Percentiles rank a stretch among this genome's conserved stretches.
Conservation (phyloP, 139 green algal genomes). For the Chlamydomonas urium region DNA sequence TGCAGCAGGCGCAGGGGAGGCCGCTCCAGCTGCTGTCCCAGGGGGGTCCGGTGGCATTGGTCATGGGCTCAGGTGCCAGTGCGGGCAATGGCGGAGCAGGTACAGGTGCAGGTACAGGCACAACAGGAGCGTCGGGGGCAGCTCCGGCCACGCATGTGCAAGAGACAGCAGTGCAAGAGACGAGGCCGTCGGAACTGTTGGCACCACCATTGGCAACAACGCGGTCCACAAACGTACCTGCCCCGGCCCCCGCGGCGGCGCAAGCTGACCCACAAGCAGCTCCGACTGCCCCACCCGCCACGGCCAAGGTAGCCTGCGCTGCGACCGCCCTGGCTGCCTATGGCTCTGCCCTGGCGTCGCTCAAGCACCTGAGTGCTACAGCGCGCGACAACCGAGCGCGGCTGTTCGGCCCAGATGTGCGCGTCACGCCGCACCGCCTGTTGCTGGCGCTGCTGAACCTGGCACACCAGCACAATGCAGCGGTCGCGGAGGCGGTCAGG, state of each 20-base stretch:
- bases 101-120: too few relatives aligned
- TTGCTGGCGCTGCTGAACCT: slow-evolving; percentile 25
- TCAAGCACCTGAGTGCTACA: not conserved
- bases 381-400: not conserved
- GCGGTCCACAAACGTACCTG: too few relatives aligned
- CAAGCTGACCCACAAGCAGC: not conserved
- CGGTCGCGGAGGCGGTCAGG: too few relatives aligned
- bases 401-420: too few relatives aligned
- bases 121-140: too few relatives aligned
- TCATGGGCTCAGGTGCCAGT: not conserved
- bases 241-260: too few relatives aligned
- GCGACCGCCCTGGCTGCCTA: too few relatives aligned
- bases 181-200: too few relatives aligned
- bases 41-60: not conserved
- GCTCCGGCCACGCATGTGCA: too few relatives aligned
- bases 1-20: not conserved
- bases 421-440: slow-evolving; percentile 7
- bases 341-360: not conserved
- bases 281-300: not conserved
- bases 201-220: too few relatives aligned
- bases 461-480: slow-evolving; percentile 27
- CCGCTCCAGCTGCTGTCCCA: not conserved
- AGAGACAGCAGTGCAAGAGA: too few relatives aligned
- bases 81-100: not conserved
- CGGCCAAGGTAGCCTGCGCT: not conserved